phyloP scores from a whole-genome alignment of 352 stramenopile genomes.

The Phytophthora ohioensis region DNA sequence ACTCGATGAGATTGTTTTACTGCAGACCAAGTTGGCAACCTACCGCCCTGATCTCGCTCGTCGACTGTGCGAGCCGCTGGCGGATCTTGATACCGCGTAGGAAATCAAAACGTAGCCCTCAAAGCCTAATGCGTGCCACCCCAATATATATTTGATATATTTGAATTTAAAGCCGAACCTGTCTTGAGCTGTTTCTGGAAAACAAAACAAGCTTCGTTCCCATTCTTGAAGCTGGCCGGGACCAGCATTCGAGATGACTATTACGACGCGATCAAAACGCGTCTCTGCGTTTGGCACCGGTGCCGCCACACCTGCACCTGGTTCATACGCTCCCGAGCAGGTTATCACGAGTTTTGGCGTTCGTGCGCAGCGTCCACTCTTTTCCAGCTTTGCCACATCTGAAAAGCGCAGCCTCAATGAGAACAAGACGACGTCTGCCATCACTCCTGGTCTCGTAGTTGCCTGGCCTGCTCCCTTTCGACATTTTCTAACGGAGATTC shows the following conservation, averaged over 20 bases:
- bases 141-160: conserved; percentile 32
- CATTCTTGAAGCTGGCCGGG: conserved; percentile 6
- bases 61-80: conserved; percentile 52
- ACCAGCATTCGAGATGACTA: conserved; percentile 55
- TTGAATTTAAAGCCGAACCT: conserved; percentile 10
- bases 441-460: conserved; percentile 56
- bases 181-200: conserved; percentile 25
- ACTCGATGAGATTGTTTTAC: conserved; percentile 50
- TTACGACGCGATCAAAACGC: conserved; percentile 83
- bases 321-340: conserved; percentile 67
- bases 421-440: conserved; percentile 81
- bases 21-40: conserved; percentile 57
- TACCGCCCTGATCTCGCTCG: conserved; percentile 68
- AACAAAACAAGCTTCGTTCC: neutral
- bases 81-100: conserved; percentile 41
- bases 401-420: conserved; percentile 81
- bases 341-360: conserved; percentile 59
- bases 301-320: conserved; percentile 58
- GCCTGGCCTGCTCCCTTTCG: neutral
- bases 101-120: neutral
- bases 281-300: conserved; percentile 62
- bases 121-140: neutral
- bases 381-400: conserved; percentile 77
- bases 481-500: neutral
- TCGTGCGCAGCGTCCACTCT: conserved; percentile 42